phyloP scores from a whole-genome alignment of 2,329 filamentous ascomycete species.

The Aspergillus sp. region DNA sequence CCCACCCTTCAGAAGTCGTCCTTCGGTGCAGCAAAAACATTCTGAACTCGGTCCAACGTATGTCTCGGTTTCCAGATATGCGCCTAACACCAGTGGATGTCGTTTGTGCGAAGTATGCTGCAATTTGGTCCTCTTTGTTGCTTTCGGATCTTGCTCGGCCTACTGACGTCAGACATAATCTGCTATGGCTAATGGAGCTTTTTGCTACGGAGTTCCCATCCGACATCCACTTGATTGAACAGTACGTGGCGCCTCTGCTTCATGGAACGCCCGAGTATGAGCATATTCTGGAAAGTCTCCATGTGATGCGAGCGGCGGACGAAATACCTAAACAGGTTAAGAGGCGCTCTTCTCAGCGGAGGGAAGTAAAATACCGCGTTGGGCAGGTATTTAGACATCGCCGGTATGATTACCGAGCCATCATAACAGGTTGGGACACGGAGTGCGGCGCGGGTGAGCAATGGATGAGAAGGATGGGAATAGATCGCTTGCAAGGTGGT shows the following conservation, averaged over 20 bases:
- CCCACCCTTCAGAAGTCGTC: constrained; percentile 67
- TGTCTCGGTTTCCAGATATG: constrained; percentile 36
- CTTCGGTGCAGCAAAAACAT: constrained; percentile 81
- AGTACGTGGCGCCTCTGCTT: constrained; percentile 67
- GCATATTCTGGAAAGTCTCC: constrained; percentile 56
- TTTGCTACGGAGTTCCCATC: constrained; percentile 68
- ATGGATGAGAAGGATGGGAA: constrained; percentile 65
- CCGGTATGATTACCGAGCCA: constrained; percentile 75
- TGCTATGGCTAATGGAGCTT: constrained; percentile 66
- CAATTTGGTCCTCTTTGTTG: constrained; percentile 70
- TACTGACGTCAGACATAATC: constrained; percentile 60
- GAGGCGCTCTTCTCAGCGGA: constrained; percentile 35
- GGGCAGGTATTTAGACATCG: constrained; percentile 84
- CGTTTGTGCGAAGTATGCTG: constrained; percentile 67
- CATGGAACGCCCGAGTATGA: constrained; percentile 54
- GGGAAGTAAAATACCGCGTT: constrained; percentile 65
- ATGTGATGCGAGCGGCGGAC: constrained; percentile 59
- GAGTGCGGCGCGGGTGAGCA: constrained; percentile 60
- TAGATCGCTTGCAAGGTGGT: constrained; percentile 62
- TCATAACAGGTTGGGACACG: constrained; percentile 85
- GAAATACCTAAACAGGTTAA: constrained; percentile 55
- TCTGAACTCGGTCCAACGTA: constrained; percentile 66
- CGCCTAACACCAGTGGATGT: constrained; percentile 52
- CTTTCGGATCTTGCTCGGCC: constrained; percentile 46
- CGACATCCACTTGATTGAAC: constrained; percentile 71